These are phyloP conservation scores for Penicillium corylophilum DNA, from an alignment of 2,329 filamentous ascomycete species.

Conservation along the genomic window DNA sequence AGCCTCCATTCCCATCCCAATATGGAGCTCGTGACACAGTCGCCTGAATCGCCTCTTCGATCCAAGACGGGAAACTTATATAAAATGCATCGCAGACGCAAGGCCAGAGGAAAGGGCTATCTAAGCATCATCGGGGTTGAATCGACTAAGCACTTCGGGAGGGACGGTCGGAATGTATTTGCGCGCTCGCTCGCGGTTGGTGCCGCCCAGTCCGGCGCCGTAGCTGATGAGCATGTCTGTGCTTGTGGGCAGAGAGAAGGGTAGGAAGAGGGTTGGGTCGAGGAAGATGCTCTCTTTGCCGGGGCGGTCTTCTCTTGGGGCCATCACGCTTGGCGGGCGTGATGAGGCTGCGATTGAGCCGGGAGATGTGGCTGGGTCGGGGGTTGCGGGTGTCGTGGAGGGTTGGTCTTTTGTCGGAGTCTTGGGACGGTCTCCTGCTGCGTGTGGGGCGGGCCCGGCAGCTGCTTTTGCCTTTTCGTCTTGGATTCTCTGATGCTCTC, in stretches of 20 bases:
- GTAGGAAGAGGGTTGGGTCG: conserved; percentile 87
- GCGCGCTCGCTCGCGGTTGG: conserved; percentile 85
- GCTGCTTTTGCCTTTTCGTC: conserved; percentile 23
- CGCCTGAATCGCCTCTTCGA: background rate
- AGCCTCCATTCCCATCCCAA: background rate
- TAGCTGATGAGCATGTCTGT: conserved; percentile 97
- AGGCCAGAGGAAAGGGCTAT: background rate
- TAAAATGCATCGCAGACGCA: background rate
- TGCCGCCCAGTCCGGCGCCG: conserved; percentile 87
- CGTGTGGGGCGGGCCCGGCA: conserved; percentile 11
- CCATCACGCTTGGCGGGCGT: conserved; percentile 21
- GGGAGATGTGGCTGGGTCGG: conserved; percentile 23
- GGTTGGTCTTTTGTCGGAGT: conserved; percentile 27
- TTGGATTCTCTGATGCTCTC: conserved; percentile 35
- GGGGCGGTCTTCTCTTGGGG: conserved; percentile 28
- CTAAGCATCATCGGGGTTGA: conserved; percentile 58
- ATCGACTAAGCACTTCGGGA: conserved; percentile 84
- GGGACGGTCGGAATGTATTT: conserved; percentile 97
- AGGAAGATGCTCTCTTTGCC: conserved; percentile 59
- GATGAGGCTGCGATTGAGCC: conserved; percentile 25
- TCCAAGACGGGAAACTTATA: background rate
- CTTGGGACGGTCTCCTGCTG: conserved; percentile 27
- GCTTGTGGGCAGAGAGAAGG: conserved; percentile 90
- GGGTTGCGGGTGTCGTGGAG: conserved; percentile 18
- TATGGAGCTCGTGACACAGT: background rate